phyloP scores from a whole-genome alignment of 257 asterid species.

The Nicotiana undulata region DNA sequence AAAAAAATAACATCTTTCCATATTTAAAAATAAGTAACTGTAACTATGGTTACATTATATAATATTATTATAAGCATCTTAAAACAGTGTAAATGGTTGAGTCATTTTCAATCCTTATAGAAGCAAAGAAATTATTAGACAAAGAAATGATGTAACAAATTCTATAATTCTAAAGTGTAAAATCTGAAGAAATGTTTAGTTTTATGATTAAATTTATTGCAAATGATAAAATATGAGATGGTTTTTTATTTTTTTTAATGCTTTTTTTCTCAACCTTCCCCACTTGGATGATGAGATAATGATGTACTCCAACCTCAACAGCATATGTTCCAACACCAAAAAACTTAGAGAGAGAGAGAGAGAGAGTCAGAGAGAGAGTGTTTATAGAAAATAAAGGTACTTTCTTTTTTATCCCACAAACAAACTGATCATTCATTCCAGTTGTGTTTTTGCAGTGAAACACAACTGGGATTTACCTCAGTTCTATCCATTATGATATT shows the following conservation, averaged over 20 bases:
- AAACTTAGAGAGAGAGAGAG: background rate
- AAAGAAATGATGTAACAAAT: background rate
- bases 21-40: too few relatives aligned
- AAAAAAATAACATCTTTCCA: too few relatives aligned
- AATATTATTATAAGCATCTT: background rate
- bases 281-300: conserved; percentile 66
- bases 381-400: conserved; percentile 19
- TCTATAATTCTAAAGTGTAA: background rate
- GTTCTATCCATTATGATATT: conserved; percentile 22
- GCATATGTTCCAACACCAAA: conserved; percentile 26
- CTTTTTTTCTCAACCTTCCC: conserved; percentile 19
- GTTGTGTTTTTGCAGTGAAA: conserved; percentile 52
- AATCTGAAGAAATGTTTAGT: background rate
- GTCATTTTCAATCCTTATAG: background rate
- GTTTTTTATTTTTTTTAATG: conserved; percentile 9
- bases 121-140: background rate
- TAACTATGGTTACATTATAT: background rate
- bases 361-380: conserved; percentile 13
- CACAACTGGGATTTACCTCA: conserved; percentile 36
- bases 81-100: background rate
- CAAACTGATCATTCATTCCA: conserved; percentile 53
- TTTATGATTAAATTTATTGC: background rate
- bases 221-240: background rate
- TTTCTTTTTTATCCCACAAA: conserved; percentile 25
- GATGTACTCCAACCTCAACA: conserved; percentile 48